Conservation (phyloP, 108 stramenopile species). For the Pseudonitzschia multiseries region DNA sequence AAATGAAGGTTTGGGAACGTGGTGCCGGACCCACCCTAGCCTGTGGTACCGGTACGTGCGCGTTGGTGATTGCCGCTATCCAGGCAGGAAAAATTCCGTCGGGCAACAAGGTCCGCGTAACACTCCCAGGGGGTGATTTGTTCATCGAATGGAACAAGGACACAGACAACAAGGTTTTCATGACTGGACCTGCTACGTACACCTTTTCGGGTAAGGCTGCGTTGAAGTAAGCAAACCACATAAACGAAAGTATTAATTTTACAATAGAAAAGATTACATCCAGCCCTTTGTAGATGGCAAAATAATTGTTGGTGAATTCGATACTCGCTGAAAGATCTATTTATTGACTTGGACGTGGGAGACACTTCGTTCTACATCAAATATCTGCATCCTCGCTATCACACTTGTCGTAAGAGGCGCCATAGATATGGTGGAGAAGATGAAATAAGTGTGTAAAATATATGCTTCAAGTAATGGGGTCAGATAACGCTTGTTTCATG, state of each 20-base stretch:
- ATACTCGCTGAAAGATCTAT: too few species aligned
- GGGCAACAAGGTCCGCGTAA: conserved; percentile 60
- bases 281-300: too few species aligned
- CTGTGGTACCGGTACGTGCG: conserved; percentile 97
- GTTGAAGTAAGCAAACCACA: conserved; percentile 32
- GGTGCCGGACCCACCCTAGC: conserved; percentile 97
- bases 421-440: too few species aligned
- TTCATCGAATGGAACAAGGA: conserved; percentile 90
- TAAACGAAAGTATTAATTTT: neutral
- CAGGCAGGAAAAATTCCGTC: conserved; percentile 84
- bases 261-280: neutral
- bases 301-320: too few species aligned
- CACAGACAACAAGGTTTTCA: conserved; percentile 88
- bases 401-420: too few species aligned
- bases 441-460: too few species aligned
- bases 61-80: conserved; percentile 91
- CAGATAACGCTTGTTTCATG: too few species aligned
- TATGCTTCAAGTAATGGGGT: too few species aligned
- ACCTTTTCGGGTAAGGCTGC: conserved; percentile 59
- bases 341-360: too few species aligned
- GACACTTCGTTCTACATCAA: too few species aligned
- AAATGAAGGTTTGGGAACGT: conserved; percentile 98
- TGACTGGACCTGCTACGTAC: conserved; percentile 84
- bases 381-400: too few species aligned
- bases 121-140: conserved; percentile 90